Base-by-base conservation (phyloP, 805 yeast species). In the Torulaspora indica region DNA sequence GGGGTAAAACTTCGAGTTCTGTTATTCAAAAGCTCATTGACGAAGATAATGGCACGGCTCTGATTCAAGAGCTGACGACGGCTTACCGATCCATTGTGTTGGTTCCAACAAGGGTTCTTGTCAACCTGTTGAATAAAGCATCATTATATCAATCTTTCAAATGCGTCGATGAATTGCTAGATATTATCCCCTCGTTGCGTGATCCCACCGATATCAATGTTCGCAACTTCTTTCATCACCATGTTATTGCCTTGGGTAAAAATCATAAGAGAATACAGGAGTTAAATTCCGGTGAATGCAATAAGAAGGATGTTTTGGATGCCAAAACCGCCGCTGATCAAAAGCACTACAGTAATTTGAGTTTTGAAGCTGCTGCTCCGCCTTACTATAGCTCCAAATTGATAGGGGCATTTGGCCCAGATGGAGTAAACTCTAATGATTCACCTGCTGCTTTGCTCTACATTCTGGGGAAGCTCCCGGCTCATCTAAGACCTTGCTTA, bases 141-240 rank as follows among this genome's bases (percentile, higher is more conserved):
- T 78, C 91, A 0, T 56, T 79, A 25, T 56, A 66, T n/a, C 70
- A 76, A 45, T 70, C 88, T 3, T 70, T 65, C 35, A 63, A 69
- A 20, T 81, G 88, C 58, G 78, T 86, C 46, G 82, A 75, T 49
- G 63, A 56, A n/a, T 57, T 84, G 29, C 66, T 83, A 40, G 71
- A 68, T 20, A 67, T 70, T 12, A 71, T 80, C 33, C 77, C 77
- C 7, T 70, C 74, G 9, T 62, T 82, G 18, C 70, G 75, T 36
- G 93, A 86, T 53, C 71, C 80, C 0, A 68, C 79, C 6, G 96
- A 89, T 56, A 78, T 90, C 35, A 80, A 83, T 43, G 86, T 86
- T 13, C 74, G 96, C 53, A 90, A 85, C 60, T 82, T 90, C 56
- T 76, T 90, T 56, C 98, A 90, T 61, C 87, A 86, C 52, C 84